Base-by-base conservation (phyloP, 345 rosid species). In the Gossypioides kirkii region DNA sequence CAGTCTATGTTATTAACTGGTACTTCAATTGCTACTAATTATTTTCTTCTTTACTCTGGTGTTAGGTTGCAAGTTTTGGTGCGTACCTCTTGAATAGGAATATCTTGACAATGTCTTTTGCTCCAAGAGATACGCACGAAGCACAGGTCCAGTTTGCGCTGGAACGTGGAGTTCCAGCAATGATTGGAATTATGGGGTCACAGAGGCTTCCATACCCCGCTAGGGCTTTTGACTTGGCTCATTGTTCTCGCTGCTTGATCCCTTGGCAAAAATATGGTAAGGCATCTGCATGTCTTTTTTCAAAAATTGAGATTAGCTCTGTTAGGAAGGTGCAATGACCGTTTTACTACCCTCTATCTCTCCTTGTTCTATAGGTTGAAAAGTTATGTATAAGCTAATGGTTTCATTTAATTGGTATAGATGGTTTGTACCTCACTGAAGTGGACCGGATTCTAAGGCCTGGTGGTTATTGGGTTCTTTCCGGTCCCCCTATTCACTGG, bases 151-250 rank as follows among this genome's bases (percentile, higher is more conserved):
- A 90, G 77, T 95, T 95, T 78, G 99, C 99, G 1, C 72, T 95
- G 76, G 99, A 95, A 81, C 87, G 99, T 12, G 99, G 99, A 80
- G 96, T 95, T 77, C 99, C 99, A 59, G 96, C 97, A 6, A 88
- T 95, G 82, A 91, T 95, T 53, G 96, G 94, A 49, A 76, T 95
- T 60, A 86, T 95, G 96, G 90, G 85, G 75, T 86, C 99, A 6
- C 82, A 84, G 77, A 86, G 98, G 73, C 94, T 89, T 84, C 96
- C 98, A 70, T 95, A 89, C 77, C 97, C 99, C 5, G 89, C 99
- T 43, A 86, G 99, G 84, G 89, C 98, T 77, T 95, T 95, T 47
- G 99, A 95, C 77, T 83, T 95, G 86, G 99, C 99, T 65, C 98
- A 95, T 59, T 95, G 98, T 66, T 95, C 98, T 74, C 98, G 99